Evolutionary conservation across 1,139 yeast genomes (phyloP), one percentile per base, ranked within the genome.

Genomic region (Suhomyces bolitotheri): DNA sequence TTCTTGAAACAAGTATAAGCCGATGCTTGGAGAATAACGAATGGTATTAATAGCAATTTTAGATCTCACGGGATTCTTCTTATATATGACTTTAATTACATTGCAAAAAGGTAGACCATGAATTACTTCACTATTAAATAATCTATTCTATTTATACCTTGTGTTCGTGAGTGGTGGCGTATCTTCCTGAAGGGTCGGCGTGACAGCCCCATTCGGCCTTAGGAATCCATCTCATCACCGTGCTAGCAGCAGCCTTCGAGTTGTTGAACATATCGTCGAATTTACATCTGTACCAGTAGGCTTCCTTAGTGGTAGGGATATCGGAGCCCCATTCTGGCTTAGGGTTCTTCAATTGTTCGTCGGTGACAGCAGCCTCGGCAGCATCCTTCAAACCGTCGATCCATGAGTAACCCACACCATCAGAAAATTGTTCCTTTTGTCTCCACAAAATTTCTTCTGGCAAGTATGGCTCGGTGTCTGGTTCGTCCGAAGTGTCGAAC

Each of bases 201-300:
- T 90, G 90, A 71, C 98, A 92, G 46, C 98, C 98, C 99, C 99
- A 92, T 66, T 92, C 98, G 47, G 97, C 97, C 78, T 94, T 92
- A 62, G 99, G 99, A 65, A 92, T 72, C 99, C 99, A 92, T 77
- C 98, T 84, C 96, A 87, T 89, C 44, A 92, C 98, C 15, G 98
- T 92, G 31, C 81, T 70, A 44, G 97, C 97, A 51, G 96, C 98
- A 51, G 96, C 92, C 62, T 80, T 76, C 53, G 84, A 80, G 40
- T 88, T 82, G 40, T 60, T 55, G 82, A 89, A 92, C 54, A 88
- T 69, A 54, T 86, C 94, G 64, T 94, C 98, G 59, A 92, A 92
- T 77, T 89, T 86, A 60, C 83, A 76, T 76, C 99, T 82, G 79
- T 92, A 92, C 95, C 96, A 92, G 80, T 88, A 92, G 36, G 98